Conservation (phyloP, 73 alveolate genomes). For the Durusdinium trenchii region DNA sequence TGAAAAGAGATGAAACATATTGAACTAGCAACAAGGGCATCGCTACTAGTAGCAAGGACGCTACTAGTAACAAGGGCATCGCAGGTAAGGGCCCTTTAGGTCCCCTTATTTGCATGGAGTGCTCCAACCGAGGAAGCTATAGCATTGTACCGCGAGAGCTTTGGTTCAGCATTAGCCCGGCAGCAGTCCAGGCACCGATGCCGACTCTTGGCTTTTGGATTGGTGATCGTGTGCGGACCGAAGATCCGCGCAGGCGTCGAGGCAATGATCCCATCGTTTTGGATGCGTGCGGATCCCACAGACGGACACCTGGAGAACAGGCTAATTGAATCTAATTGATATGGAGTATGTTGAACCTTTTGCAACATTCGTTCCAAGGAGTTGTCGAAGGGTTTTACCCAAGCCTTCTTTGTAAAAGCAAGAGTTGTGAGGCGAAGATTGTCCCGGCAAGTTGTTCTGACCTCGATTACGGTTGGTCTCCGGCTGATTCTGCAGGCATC, state of each 20-base stretch:
- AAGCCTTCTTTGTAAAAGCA: no score
- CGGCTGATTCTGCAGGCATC: not conserved
- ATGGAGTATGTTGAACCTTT: not conserved
- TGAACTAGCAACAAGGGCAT: no score
- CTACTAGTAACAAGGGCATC: no score
- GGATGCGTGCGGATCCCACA: not conserved
- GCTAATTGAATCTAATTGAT: not conserved
- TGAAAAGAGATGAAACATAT: no score
- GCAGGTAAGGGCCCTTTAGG: no score
- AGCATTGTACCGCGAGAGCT: slow-evolving; percentile 62
- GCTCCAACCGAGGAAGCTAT: slow-evolving; percentile 83
- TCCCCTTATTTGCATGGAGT: no score
- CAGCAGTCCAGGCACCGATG: slow-evolving; percentile 73
- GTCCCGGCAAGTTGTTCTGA: slow-evolving; percentile 39
- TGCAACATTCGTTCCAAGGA: not conserved
- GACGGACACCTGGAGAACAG: not conserved
- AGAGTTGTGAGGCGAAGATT: slow-evolving; percentile 17
- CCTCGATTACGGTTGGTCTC: not conserved
- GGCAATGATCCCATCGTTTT: slow-evolving; percentile 64
- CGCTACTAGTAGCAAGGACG: no score
- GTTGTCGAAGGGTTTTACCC: not conserved
- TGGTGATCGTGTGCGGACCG: not conserved
- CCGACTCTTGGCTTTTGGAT: not conserved
- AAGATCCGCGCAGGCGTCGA: slow-evolving; percentile 15
- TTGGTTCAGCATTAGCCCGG: slow-evolving; percentile 41